phyloP scores from a whole-genome alignment of 83 land plant species.

The Larix sibirica region DNA sequence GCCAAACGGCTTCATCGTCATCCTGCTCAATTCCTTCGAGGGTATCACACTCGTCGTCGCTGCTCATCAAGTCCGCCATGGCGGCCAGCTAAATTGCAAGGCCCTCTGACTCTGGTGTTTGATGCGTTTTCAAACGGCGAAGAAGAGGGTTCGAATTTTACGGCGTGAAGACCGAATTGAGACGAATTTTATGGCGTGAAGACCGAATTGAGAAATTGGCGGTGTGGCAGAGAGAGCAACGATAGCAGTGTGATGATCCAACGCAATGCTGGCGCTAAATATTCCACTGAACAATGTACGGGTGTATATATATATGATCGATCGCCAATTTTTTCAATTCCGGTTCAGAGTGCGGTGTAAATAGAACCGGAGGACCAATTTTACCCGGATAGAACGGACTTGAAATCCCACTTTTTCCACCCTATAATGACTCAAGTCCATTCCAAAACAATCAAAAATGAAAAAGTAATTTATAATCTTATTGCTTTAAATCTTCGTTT shows the following conservation, averaged over 20 bases:
- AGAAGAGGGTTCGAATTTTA: background rate
- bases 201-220: too few species aligned
- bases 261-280: background rate
- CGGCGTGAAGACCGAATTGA: background rate
- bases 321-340: background rate
- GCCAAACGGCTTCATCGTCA: constrained; percentile 9
- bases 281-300: background rate
- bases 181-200: background rate
- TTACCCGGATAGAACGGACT: background rate
- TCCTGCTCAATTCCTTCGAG: constrained; percentile 14
- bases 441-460: too few species aligned
- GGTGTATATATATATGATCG: background rate
- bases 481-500: too few species aligned
- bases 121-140: background rate
- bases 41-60: constrained; percentile 22
- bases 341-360: background rate
- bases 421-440: background rate
- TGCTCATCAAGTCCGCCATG: constrained; percentile 23
- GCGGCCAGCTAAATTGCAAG: background rate
- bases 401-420: background rate
- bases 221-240: too few species aligned
- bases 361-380: background rate
- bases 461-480: too few species aligned
- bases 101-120: background rate
- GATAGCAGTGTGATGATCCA: background rate